A percentile compares a stretch with the other conserved stretches of the same genome.
phyloP scores from a whole-genome alignment of 345 rosid genomes.

The Salix exigua region DNA sequence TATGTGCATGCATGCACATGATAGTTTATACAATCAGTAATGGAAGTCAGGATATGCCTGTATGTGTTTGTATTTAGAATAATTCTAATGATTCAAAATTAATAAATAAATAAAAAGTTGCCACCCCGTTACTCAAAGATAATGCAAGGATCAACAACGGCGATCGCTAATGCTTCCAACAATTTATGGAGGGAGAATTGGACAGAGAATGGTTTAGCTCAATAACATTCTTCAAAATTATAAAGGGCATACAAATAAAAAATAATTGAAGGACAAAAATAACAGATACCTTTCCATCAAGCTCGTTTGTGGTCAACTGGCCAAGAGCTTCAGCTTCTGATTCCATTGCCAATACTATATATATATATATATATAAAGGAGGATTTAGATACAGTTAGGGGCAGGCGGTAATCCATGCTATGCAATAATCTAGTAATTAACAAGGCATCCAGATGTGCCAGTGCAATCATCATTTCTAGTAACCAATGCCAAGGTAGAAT shows the following conservation, averaged over 20 bases:
- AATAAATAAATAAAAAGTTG: neutral
- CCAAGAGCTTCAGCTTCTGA: conserved; percentile 71
- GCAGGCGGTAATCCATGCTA: neutral
- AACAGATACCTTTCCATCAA: conserved; percentile 59
- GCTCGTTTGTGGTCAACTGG: conserved; percentile 60
- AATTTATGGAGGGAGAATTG: too few species aligned
- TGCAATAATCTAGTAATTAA: neutral
- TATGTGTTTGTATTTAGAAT: neutral
- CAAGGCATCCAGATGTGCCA: neutral
- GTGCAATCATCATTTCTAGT: neutral
- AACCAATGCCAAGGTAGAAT: neutral
- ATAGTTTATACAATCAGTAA: neutral
- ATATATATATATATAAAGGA: too few species aligned
- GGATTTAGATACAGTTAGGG: neutral
- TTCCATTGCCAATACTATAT: conserved; percentile 56
- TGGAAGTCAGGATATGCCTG: neutral
- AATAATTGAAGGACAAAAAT: neutral
- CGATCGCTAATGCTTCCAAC: too few species aligned
- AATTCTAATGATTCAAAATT: neutral
- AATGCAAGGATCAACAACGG: neutral
- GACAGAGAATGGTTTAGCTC: too few species aligned
- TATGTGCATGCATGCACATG: neutral
- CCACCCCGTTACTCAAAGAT: too few species aligned
- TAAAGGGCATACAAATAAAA: neutral
- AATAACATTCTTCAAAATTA: too few species aligned